These are phyloP conservation scores for Pyrenula massariospora DNA, from an alignment of 495 filamentous ascomycete genomes.

Conservation along the genomic window DNA sequence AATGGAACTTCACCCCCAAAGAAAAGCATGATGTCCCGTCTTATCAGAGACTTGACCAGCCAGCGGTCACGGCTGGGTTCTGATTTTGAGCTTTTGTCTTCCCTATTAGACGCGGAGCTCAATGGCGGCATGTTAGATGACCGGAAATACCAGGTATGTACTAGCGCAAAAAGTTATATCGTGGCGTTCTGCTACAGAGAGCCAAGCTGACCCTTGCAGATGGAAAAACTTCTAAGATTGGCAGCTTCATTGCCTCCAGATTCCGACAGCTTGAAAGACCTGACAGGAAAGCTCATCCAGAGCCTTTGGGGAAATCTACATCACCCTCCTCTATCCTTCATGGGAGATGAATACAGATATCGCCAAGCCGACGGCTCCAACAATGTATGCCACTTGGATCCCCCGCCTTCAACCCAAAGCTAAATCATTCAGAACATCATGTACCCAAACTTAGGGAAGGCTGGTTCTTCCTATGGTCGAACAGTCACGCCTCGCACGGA, in stretches of 20 bases:
- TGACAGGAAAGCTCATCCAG: slow-evolving; percentile 42
- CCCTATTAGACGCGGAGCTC: neutral
- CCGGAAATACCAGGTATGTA: slow-evolving; percentile 5
- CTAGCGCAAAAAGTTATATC: neutral
- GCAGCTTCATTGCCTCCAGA: slow-evolving; percentile 20
- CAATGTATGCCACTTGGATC: slow-evolving; percentile 14
- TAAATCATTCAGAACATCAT: slow-evolving; percentile 23
- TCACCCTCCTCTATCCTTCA: slow-evolving; percentile 49
- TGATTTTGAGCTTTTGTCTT: neutral
- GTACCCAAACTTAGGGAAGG: slow-evolving; percentile 40
- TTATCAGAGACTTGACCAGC: neutral
- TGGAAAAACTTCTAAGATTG: slow-evolving; percentile 8
- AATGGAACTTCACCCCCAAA: neutral
- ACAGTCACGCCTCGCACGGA: slow-evolving; percentile 41
- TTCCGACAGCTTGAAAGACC: slow-evolving; percentile 25
- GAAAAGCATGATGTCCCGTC: neutral
- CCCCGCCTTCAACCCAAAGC: neutral
- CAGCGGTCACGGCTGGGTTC: neutral
- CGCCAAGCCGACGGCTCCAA: slow-evolving; percentile 64
- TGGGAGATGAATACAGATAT: slow-evolving; percentile 56
- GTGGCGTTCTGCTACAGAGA: neutral
- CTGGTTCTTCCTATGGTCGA: slow-evolving; percentile 45
- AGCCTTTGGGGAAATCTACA: slow-evolving; percentile 47
- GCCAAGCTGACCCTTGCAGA: slow-evolving; percentile 2
- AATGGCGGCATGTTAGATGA: slow-evolving; percentile 7